Percentiles rank a stretch among this genome's conserved stretches.
Conservation (phyloP, 1,139 yeast species). For the Scheffersomyces illinoinensis region DNA sequence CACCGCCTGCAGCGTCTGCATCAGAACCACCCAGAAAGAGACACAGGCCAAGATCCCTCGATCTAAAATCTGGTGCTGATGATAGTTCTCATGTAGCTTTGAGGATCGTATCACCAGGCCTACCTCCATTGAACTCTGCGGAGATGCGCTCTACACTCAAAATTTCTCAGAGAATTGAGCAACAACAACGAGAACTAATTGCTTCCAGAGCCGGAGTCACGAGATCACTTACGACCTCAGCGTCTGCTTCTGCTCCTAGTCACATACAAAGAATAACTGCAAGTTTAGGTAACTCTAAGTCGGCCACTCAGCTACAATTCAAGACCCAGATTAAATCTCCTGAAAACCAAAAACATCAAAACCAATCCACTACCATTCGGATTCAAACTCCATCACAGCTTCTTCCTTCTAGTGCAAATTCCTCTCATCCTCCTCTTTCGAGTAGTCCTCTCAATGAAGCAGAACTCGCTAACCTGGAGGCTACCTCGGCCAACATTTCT, state of each 20-base stretch:
- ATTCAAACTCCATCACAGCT: background rate
- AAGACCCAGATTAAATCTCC: background rate
- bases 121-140: slow-evolving; percentile 39
- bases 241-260: slow-evolving; percentile 5
- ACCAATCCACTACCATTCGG: background rate
- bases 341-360: background rate
- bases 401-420: background rate
- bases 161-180: slow-evolving; percentile 47
- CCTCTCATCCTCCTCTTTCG: background rate
- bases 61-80: slow-evolving; percentile 15
- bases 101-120: slow-evolving; percentile 49
- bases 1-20: background rate
- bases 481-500: background rate
- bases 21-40: slow-evolving; percentile 10
- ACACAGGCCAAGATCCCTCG: slow-evolving; percentile 29
- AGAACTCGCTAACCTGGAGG: background rate
- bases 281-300: background rate
- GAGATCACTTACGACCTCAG: slow-evolving; percentile 2
- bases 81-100: slow-evolving; percentile 29
- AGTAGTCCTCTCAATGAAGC: background rate
- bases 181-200: slow-evolving; percentile 49
- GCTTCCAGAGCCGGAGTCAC: slow-evolving; percentile 32
- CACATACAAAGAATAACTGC: background rate
- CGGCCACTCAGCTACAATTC: background rate
- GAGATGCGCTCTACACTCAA: slow-evolving; percentile 51